Evolutionary conservation across 2,329 filamentous ascomycete species (phyloP).

Genomic region (Lachnum nothofagi): DNA sequence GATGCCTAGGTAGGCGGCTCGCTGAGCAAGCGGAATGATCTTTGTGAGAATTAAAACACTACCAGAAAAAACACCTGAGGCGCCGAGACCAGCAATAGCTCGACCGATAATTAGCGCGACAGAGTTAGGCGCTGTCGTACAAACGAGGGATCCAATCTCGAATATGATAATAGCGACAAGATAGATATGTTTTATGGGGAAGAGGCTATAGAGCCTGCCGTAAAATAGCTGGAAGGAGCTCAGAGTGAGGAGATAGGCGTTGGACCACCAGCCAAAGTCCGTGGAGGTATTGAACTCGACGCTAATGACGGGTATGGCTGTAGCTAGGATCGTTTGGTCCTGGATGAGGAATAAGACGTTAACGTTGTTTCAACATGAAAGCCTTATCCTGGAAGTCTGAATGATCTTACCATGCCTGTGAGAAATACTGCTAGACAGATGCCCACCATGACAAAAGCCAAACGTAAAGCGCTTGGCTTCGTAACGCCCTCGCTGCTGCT

Average conservation of each 20-base stretch:
- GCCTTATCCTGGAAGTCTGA: not conserved
- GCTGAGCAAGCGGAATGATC: constrained; percentile 1
- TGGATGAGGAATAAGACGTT: not conserved
- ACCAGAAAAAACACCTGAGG: not conserved
- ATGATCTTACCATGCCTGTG: not conserved
- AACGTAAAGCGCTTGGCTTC: not conserved
- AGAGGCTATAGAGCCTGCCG: constrained; percentile 24
- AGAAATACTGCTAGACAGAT: constrained; percentile 3
- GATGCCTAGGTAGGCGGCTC: not conserved
- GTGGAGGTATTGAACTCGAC: constrained; percentile 1
- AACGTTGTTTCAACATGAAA: not conserved
- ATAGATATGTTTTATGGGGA: constrained; percentile 19
- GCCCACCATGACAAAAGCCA: not conserved
- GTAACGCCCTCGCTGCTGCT: not conserved
- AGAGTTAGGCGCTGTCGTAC: constrained; percentile 24
- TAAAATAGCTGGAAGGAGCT: constrained; percentile 10
- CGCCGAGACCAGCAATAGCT: constrained; percentile 21
- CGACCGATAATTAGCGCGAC: constrained; percentile 27
- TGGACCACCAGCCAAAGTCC: constrained; percentile 1
- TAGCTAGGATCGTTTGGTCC: constrained; percentile 4
- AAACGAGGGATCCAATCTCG: constrained; percentile 27
- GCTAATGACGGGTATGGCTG: constrained; percentile 1
- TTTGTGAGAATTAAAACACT: constrained; percentile 1
- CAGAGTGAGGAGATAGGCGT: constrained; percentile 33
- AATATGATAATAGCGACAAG: constrained; percentile 23